These are phyloP conservation scores for Tolypocladium endophyticum DNA, from an alignment of 2,329 filamentous ascomycete species.

Conservation along the genomic window DNA sequence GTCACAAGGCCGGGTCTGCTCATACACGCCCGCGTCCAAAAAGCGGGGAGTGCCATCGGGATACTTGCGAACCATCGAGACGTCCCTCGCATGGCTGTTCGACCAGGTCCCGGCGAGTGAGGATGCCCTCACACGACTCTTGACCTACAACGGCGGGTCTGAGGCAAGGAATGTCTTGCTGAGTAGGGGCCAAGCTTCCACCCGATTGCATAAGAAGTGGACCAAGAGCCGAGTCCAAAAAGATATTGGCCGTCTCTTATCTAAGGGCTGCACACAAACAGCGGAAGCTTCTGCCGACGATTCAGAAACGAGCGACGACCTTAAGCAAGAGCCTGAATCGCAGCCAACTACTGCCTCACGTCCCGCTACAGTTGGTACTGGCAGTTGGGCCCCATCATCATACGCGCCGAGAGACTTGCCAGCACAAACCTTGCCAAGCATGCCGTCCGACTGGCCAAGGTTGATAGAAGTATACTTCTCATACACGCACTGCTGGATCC, in stretches of 20 bases:
- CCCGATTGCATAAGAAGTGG: conserved; percentile 52
- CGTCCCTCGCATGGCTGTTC: conserved; percentile 57
- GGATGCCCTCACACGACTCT: conserved; percentile 41
- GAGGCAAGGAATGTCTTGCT: conserved; percentile 32
- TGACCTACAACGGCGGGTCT: conserved; percentile 33
- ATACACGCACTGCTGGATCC: conserved; percentile 68
- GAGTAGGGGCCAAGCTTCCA: conserved; percentile 41
- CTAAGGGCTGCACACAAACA: conserved; percentile 25
- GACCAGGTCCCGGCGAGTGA: conserved; percentile 50
- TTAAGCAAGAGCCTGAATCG: neutral
- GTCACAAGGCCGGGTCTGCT: conserved; percentile 52
- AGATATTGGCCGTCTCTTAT: conserved; percentile 52
- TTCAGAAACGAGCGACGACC: conserved; percentile 15
- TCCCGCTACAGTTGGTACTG: neutral
- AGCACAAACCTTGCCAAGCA: conserved; percentile 4
- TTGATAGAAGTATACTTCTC: conserved; percentile 65
- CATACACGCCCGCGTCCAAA: conserved; percentile 63
- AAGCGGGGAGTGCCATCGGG: conserved; percentile 73
- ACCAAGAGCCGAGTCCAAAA: conserved; percentile 50
- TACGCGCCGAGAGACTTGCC: neutral
- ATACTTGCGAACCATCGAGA: conserved; percentile 64
- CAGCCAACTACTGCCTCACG: neutral
- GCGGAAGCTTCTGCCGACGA: conserved; percentile 24
- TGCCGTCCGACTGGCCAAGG: conserved; percentile 45
- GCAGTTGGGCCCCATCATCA: neutral